Conservation (phyloP, 805 yeast genomes). For the Ogataea dorogensis region DNA sequence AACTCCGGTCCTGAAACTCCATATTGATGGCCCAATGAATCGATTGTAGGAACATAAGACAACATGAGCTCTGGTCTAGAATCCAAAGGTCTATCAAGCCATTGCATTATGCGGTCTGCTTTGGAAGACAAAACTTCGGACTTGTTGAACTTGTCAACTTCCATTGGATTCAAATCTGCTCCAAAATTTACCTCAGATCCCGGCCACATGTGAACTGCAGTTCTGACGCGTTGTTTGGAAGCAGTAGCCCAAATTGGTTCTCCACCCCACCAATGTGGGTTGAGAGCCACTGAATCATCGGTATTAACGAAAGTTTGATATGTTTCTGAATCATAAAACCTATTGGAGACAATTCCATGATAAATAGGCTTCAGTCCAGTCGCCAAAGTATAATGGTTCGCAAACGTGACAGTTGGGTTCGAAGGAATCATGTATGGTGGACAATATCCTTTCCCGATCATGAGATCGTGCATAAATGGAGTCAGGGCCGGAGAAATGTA, state of each 20-base stretch:
- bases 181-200: slow-evolving; percentile 75
- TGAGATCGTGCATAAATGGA: slow-evolving; percentile 65
- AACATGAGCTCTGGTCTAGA: slow-evolving; percentile 74
- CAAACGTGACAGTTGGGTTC: slow-evolving; percentile 86
- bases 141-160: slow-evolving; percentile 63
- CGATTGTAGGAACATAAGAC: slow-evolving; percentile 79
- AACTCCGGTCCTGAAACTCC: slow-evolving; percentile 68
- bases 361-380: slow-evolving; percentile 82
- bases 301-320: slow-evolving; percentile 62
- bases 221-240: slow-evolving; percentile 51
- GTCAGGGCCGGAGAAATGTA: slow-evolving; percentile 65
- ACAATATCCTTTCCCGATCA: slow-evolving; percentile 53
- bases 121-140: slow-evolving; percentile 60
- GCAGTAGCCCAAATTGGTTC: slow-evolving; percentile 89
- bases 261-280: slow-evolving; percentile 80
- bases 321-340: slow-evolving; percentile 63
- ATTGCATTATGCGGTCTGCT: slow-evolving; percentile 52
- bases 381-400: slow-evolving; percentile 88
- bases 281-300: slow-evolving; percentile 49
- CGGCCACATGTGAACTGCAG: slow-evolving; percentile 97
- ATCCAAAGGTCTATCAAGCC: slow-evolving; percentile 61
- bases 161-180: slow-evolving; percentile 44
- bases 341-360: slow-evolving; percentile 87
- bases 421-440: slow-evolving; percentile 86
- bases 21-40: slow-evolving; percentile 68